Evolutionary conservation across 768 basidiomycete genomes (phyloP), one percentile per base, ranked within the genome.

Genomic region (Floccularia luteovirens): DNA sequence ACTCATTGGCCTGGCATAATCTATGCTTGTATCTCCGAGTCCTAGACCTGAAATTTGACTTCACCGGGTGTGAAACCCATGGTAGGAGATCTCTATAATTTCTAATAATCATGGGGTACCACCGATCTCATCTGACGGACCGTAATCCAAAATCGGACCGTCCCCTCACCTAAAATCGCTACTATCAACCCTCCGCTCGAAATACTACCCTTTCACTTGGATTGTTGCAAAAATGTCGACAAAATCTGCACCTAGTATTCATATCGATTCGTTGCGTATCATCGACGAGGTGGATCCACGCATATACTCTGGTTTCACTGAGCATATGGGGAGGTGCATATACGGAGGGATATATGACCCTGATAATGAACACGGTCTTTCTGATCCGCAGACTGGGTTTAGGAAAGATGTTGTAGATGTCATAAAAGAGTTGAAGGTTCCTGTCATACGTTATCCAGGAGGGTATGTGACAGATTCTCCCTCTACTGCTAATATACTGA

Each of bases 271-370:
- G 1, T 57, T 58, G 0, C 59, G 64, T 20, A 46, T 63, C 38
- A 61, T 70, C 38, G 65, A 67, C 45, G 59, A 61, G 10, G 64
- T 67, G 19, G 70, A 69, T 48, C 64, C 69, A 16, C 64, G 67
- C 14, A 70, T 78, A 48, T 79, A 74, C 52, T 74, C 73, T 20
- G 77, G 77, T 2, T 81, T 79, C 56, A 70, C 77, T 6, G 78
- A 79, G 50, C 75, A 79, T 46, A 69, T 79, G 56, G 78, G 72
- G 0, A 54, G 71, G 32, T 74, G 73, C 54, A 74, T 75, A 43
- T 74, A 75, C 41, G 69, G 69, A 20, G 73, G 72, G 3, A 53
- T 75, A 24, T 67, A 63, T 54, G 60, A 64, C 49, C 64, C 66
- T 14, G 53, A 51, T 34, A 60, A 70, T 44, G 39, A 52, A 28